Conservation (phyloP, 257 asterid genomes). For the Solanum gandarillasii region DNA sequence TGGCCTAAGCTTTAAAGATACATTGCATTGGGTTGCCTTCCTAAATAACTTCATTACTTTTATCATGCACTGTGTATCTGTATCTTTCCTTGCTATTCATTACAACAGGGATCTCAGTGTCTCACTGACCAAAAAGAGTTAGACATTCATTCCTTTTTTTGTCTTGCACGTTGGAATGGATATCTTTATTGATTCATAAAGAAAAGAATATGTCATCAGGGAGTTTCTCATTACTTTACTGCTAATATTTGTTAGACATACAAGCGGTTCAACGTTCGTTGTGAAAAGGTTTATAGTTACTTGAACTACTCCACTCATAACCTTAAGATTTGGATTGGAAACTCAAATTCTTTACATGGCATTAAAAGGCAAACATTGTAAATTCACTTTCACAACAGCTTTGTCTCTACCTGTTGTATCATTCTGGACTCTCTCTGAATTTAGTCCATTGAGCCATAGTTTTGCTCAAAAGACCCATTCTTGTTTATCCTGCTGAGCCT, state of each 20-base stretch:
- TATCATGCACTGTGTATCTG: background rate
- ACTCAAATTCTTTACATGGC: background rate
- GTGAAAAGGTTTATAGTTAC: background rate
- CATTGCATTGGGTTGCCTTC: background rate
- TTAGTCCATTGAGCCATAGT: background rate
- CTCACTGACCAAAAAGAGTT: background rate
- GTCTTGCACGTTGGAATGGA: background rate
- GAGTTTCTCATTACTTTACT: background rate
- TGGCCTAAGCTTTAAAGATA: background rate
- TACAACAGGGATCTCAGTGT: background rate
- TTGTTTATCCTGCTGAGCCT: background rate
- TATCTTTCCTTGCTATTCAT: background rate
- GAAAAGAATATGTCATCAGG: background rate
- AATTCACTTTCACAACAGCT: background rate
- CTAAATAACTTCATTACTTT: background rate
- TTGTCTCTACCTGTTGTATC: background rate
- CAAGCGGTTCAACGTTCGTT: background rate
- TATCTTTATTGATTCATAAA: background rate
- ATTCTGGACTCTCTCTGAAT: background rate
- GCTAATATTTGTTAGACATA: background rate
- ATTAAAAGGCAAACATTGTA: background rate
- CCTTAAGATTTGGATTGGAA: background rate
- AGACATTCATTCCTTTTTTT: background rate
- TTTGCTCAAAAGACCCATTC: background rate
- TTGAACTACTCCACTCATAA: background rate